A percentile compares a stretch with the other conserved stretches of the same genome.
Evolutionary conservation across 106 monocot genomes (phyloP).

Genomic region (Iris macrosiphon): DNA sequence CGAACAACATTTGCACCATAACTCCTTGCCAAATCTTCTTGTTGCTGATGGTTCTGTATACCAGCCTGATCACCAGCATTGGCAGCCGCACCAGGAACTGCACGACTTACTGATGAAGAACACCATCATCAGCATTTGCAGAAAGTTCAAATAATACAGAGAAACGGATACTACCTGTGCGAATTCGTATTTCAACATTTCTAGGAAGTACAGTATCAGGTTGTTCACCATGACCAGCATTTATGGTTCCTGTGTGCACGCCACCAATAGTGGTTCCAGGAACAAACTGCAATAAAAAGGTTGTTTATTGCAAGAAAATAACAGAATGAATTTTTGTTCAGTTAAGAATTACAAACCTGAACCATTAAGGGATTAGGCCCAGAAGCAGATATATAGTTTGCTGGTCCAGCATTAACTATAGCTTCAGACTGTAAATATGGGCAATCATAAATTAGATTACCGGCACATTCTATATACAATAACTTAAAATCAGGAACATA

Average conservation of each 20-base stretch:
- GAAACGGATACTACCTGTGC: conserved; percentile 35
- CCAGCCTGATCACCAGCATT: conserved; percentile 20
- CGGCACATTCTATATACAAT: no score
- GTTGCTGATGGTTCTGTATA: conserved; percentile 29
- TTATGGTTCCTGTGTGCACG: conserved; percentile 28
- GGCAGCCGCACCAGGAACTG: conserved; percentile 24
- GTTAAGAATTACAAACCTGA: conserved; percentile 46
- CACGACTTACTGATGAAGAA: conserved; percentile 21
- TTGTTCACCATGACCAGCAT: conserved; percentile 24
- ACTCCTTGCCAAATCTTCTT: conserved; percentile 28
- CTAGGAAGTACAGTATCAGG: conserved; percentile 44
- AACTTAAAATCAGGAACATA: conserved; percentile 26
- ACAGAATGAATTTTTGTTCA: not conserved
- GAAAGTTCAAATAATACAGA: not conserved
- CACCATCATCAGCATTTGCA: not conserved
- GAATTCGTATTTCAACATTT: conserved; percentile 85
- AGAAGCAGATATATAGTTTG: conserved; percentile 73
- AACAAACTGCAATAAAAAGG: conserved; percentile 29
- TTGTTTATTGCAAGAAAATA: conserved; percentile 2
- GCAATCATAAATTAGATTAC: not conserved
- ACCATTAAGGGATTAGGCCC: conserved; percentile 92
- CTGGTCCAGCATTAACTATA: conserved; percentile 84
- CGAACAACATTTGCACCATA: conserved; percentile 12
- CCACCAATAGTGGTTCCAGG: conserved; percentile 42
- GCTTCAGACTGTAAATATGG: conserved; percentile 60